phyloP scores from a whole-genome alignment of 2,329 filamentous ascomycete species.

The Aspergillus quadrilineatus region DNA sequence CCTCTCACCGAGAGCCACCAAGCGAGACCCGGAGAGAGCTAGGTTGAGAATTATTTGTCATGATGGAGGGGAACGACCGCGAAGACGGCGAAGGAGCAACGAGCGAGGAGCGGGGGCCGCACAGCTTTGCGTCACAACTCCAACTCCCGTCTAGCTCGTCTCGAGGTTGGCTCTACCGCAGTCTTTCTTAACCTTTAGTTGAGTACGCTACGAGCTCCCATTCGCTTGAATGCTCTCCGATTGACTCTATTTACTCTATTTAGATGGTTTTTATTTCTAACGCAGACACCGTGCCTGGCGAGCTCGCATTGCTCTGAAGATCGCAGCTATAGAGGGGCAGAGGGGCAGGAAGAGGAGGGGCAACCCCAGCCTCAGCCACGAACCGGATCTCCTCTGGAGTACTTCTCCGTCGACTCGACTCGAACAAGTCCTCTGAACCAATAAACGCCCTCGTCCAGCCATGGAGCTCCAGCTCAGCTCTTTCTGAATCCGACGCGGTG shows the following conservation, averaged over 20 bases:
- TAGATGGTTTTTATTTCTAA: too few species aligned
- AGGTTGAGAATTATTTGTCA: conserved; percentile 38
- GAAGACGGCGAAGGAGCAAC: background rate
- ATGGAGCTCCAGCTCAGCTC: background rate
- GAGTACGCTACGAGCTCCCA: too few species aligned
- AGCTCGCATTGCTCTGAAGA: background rate
- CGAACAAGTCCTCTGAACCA: background rate
- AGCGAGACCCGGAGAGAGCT: background rate
- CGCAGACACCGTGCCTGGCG: background rate
- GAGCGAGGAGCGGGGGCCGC: background rate
- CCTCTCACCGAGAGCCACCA: background rate
- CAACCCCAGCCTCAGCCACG: conserved; percentile 2
- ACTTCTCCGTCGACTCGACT: conserved; percentile 2
- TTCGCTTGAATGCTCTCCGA: too few species aligned
- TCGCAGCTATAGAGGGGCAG: conserved; percentile 2
- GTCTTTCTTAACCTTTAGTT: too few species aligned
- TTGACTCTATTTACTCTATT: too few species aligned
- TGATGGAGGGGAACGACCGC: conserved; percentile 10
- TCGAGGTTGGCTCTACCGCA: background rate
- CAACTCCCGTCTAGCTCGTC: background rate
- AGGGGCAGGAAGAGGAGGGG: background rate
- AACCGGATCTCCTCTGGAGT: conserved; percentile 8
- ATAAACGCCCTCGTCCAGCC: background rate
- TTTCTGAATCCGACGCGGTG: background rate
- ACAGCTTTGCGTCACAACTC: background rate